These are phyloP conservation scores for Globisporangium cystogenes DNA, from an alignment of 352 stramenopile genomes.

Conservation along the genomic window DNA sequence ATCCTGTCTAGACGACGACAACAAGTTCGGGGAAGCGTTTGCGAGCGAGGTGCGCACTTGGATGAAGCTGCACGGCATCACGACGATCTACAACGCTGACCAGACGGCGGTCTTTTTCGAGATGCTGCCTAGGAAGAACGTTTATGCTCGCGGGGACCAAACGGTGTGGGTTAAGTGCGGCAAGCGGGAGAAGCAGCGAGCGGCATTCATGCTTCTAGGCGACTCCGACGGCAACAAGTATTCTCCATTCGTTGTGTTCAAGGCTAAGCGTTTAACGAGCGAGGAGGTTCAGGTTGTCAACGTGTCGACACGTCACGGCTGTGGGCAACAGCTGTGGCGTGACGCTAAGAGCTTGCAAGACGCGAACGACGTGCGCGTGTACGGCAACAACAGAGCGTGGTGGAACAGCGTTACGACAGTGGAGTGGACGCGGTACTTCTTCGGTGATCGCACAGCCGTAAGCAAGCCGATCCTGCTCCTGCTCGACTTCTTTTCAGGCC, in stretches of 20 bases:
- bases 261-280: not conserved
- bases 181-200: not conserved
- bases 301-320: too few relatives aligned
- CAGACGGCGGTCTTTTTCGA: conserved; percentile 25
- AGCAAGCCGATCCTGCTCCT: conserved; percentile 18
- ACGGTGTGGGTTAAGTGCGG: not conserved
- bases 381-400: conserved; percentile 20
- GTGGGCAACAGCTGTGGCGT: conserved; percentile 20
- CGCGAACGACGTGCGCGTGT: conserved; percentile 7
- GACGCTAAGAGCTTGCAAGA: conserved; percentile 9
- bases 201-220: not conserved
- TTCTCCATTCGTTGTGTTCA: not conserved
- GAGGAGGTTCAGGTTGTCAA: too few relatives aligned
- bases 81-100: conserved; percentile 22
- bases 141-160: conserved; percentile 3
- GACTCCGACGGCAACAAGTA: conserved; percentile 1
- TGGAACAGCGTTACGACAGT: conserved; percentile 17
- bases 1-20: conserved; percentile 1
- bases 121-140: conserved; percentile 22
- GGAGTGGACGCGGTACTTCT: conserved; percentile 17
- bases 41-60: not conserved
- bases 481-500: conserved; percentile 23
- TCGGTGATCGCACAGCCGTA: conserved; percentile 1
- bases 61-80: conserved; percentile 10
- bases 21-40: not conserved